Evolutionary conservation across 2,329 filamentous ascomycete species (phyloP).

Genomic region (Fusarium sp.): DNA sequence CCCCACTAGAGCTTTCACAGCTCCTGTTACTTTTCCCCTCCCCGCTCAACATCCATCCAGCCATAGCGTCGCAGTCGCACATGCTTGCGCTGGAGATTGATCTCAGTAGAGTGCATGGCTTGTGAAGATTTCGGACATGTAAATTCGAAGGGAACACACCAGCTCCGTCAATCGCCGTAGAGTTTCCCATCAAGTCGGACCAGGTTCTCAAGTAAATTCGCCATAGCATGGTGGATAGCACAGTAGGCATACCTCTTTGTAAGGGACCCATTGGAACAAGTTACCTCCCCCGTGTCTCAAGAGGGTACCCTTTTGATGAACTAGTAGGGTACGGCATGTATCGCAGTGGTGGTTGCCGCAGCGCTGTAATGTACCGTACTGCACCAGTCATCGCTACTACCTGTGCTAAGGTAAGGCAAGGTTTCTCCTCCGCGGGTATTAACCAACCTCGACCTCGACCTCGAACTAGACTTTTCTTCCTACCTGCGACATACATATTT

Average conservation of each 20-base stretch:
- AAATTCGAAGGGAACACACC: slow-evolving; percentile 13
- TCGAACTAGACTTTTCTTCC: slow-evolving; percentile 21
- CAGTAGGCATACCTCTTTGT: slow-evolving; percentile 9
- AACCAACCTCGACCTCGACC: slow-evolving; percentile 30
- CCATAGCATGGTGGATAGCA: not conserved
- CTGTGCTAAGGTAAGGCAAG: not conserved
- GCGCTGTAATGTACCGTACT: not conserved
- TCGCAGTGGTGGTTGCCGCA: slow-evolving; percentile 33
- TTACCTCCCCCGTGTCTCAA: slow-evolving; percentile 10
- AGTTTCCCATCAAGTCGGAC: slow-evolving; percentile 20
- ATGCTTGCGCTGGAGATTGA: slow-evolving; percentile 26
- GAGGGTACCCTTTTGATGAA: slow-evolving; percentile 11
- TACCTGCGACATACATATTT: slow-evolving; percentile 33
- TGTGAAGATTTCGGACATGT: slow-evolving; percentile 38
- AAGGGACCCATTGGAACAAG: slow-evolving; percentile 9
- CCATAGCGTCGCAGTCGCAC: slow-evolving; percentile 25
- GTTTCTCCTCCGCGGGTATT: slow-evolving; percentile 17
- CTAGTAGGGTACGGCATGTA: slow-evolving; percentile 18
- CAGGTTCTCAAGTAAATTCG: slow-evolving; percentile 8
- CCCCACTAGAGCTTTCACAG: slow-evolving; percentile 39
- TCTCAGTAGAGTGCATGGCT: slow-evolving; percentile 1
- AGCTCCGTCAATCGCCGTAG: slow-evolving; percentile 14
- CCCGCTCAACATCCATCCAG: slow-evolving; percentile 25
- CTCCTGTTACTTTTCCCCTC: slow-evolving; percentile 30
- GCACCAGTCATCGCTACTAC: slow-evolving; percentile 19